These are phyloP conservation scores for Vitis hybrid DNA, from an alignment of 177 flowering plant genomes.

Conservation along the genomic window DNA sequence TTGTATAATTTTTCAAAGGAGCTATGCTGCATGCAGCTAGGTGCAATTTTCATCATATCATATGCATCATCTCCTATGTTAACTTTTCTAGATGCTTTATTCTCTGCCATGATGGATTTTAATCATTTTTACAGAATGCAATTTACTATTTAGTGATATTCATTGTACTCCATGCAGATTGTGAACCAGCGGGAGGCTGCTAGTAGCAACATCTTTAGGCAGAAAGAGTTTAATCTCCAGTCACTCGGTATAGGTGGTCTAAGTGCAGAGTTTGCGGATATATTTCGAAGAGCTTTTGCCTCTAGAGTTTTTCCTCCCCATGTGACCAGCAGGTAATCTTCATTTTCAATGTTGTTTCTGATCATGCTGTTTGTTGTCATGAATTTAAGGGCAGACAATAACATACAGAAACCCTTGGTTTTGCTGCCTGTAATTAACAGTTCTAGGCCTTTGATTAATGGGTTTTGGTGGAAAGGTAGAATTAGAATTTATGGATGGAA, in stretches of 20 bases:
- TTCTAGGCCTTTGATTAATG: too few species aligned
- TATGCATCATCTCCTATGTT: not conserved
- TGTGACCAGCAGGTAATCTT: slow-evolving; percentile 73
- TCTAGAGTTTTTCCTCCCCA: slow-evolving; percentile 97
- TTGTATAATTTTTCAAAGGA: too few species aligned
- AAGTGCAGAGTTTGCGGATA: slow-evolving; percentile 93
- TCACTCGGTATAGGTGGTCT: slow-evolving; percentile 94
- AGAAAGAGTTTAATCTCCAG: slow-evolving; percentile 91
- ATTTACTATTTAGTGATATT: not conserved
- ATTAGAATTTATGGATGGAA: too few species aligned
- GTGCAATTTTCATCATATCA: too few species aligned
- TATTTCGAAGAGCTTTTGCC: slow-evolving; percentile 99
- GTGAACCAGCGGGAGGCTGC: slow-evolving; percentile 95
- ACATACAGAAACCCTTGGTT: too few species aligned
- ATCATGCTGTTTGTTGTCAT: not conserved
- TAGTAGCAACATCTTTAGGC: slow-evolving; percentile 86
- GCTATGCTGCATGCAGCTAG: too few species aligned
- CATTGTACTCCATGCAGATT: slow-evolving; percentile 47
- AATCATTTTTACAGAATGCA: not conserved
- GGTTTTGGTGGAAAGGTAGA: too few species aligned
- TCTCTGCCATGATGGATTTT: not conserved
- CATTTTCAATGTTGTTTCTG: not conserved
- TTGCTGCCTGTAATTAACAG: too few species aligned
- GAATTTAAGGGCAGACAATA: not conserved
- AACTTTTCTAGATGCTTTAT: not conserved